These are phyloP conservation scores for Scalesia atractyloides DNA, from an alignment of 129 eudicot species.

Conservation along the genomic window DNA sequence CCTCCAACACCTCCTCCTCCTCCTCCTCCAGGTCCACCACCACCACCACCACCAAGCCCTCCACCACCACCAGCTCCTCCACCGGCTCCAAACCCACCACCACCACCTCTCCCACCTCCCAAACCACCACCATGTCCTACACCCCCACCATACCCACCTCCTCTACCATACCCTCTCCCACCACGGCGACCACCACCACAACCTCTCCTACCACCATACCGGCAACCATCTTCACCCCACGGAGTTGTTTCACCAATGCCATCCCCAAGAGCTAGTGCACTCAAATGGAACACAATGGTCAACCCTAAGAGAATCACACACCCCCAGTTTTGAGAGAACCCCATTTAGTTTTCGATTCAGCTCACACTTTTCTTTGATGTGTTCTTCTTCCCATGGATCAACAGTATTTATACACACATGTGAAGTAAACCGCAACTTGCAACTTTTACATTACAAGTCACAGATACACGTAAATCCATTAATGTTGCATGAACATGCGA, in stretches of 20 bases:
- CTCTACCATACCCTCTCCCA: constrained; percentile 20
- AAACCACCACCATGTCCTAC: constrained; percentile 40
- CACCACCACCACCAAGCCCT: constrained; percentile 37
- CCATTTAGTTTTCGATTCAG: constrained; percentile 24
- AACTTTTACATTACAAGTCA: constrained; percentile 24
- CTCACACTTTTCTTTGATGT: constrained; percentile 12
- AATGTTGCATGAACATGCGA: constrained; percentile 41
- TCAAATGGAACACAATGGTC: constrained; percentile 46
- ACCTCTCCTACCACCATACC: constrained; percentile 46
- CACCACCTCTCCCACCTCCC: constrained; percentile 41
- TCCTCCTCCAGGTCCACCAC: constrained; percentile 31
- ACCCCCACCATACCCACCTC: constrained; percentile 33
- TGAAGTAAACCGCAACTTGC: constrained; percentile 32
- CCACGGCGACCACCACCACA: constrained; percentile 40
- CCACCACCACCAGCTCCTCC: constrained; percentile 29
- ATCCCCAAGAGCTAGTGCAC: constrained; percentile 42
- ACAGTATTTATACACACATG: constrained; percentile 20
- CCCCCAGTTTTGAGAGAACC: constrained; percentile 43
- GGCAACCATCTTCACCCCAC: constrained; percentile 47
- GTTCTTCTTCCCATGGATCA: constrained; percentile 15
- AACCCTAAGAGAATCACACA: constrained; percentile 37
- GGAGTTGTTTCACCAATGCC: constrained; percentile 27
- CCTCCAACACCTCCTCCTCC: constrained; percentile 32
- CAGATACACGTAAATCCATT: constrained; percentile 35
- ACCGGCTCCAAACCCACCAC: constrained; percentile 37